Base-by-base conservation (phyloP, 208 protist species). In the Porcisia hertigi region DNA sequence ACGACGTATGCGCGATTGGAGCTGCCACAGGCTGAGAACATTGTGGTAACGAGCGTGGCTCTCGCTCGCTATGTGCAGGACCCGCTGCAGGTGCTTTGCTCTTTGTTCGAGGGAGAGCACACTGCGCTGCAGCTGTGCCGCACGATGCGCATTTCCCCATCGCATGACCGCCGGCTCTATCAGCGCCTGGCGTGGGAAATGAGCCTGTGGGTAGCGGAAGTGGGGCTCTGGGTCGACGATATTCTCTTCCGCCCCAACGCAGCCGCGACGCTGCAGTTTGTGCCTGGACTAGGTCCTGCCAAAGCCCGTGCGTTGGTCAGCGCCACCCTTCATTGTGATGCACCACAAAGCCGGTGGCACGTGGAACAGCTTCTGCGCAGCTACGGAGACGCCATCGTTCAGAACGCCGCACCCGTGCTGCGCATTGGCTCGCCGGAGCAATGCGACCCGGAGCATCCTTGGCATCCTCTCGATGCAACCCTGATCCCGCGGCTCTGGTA, bases 41-140 rank as follows among this genome's bases (percentile, higher is more conserved):
- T 88, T 39, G 58, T 82, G 5, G 89, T 90, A 3, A 89, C 82
- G 6, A 77, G 82, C 63, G 63, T 94, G 11, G 84, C 80, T 2
- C 79, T 94, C 25, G 93, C 91, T 18, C 84, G 91, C 20, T 92
- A 88, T 77, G 83, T 93, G 59, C 93, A 94, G 65, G 89, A 97
- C 78, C 93, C 93, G 36, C 77, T 95, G 36, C 77, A 75, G 58
- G 77, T 83, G n/a, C 70, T 95, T 52, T 81, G 80, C 73, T 62
- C 86, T 4, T 73, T 97, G 45, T 97, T 97, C 80, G 93, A 97
- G 70, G 81, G 72, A 3, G 82, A 87, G 58, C 78, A 85, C 54
- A 94, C 90, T 8, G 83, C 85, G 6, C 77, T 94, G 71, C 87
- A 88, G 71, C 82, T 94, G 43, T 89, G 84, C 63, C 80, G 82